These are phyloP conservation scores for Chaetoscypha palmicola DNA, from an alignment of 2,329 filamentous ascomycete species.

Conservation along the genomic window DNA sequence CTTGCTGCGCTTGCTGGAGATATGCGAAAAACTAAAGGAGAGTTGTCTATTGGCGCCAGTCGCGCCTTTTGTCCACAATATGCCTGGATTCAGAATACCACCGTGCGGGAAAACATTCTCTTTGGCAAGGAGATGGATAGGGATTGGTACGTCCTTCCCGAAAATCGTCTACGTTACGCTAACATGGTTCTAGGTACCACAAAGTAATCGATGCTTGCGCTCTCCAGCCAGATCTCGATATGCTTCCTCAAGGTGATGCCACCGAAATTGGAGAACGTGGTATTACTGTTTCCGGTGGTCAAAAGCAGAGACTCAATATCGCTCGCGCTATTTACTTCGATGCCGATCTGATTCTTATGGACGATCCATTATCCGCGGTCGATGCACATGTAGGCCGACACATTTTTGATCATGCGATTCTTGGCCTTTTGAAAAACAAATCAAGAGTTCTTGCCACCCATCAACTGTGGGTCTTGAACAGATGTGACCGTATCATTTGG, in stretches of 20 bases:
- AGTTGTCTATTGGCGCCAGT: conserved; percentile 68
- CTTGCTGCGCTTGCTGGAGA: conserved; percentile 86
- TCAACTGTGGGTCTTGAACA: conserved; percentile 84
- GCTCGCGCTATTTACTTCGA: conserved; percentile 71
- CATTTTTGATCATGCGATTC: conserved; percentile 91
- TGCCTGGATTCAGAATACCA: conserved; percentile 94
- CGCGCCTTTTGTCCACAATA: conserved; percentile 93
- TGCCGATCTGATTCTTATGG: conserved; percentile 61
- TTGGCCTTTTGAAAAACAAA: conserved; percentile 81
- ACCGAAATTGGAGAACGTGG: conserved; percentile 95
- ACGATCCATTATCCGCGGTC: conserved; percentile 62
- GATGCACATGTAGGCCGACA: conserved; percentile 64
- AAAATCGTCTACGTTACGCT: neutral
- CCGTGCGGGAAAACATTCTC: conserved; percentile 79
- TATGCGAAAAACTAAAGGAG: conserved; percentile 76
- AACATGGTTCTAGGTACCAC: conserved; percentile 45
- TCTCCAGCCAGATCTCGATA: conserved; percentile 76
- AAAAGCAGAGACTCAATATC: conserved; percentile 93
- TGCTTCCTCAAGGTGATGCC: conserved; percentile 80
- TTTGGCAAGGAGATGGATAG: conserved; percentile 76
- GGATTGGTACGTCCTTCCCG: conserved; percentile 46
- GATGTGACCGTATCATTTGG: conserved; percentile 88
- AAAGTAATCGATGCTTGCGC: conserved; percentile 65
- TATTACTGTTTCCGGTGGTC: conserved; percentile 90
- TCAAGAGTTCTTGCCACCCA: conserved; percentile 90